A percentile compares a stretch with the other conserved stretches of the same genome.
These are phyloP conservation scores for Coniella lustricola DNA, from an alignment of 2,329 filamentous ascomycete species.

Conservation along the genomic window DNA sequence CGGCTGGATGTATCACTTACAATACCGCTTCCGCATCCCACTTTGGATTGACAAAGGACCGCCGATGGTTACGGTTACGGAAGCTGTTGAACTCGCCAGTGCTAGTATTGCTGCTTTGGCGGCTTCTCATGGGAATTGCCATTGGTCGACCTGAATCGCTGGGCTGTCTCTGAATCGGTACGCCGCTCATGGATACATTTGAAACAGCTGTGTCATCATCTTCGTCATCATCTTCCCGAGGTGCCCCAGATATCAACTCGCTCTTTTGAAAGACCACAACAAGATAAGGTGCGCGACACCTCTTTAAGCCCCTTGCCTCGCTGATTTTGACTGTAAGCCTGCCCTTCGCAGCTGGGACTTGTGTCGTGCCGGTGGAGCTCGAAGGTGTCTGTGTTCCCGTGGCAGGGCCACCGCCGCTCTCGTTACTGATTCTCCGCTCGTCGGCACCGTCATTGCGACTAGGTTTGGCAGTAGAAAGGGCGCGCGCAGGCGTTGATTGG, in stretches of 20 bases:
- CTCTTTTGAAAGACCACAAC: constrained; percentile 96
- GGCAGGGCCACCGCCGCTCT: constrained; percentile 35
- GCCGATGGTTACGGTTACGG: constrained; percentile 50
- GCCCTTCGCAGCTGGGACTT: constrained; percentile 66
- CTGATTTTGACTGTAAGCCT: constrained; percentile 85
- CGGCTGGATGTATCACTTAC: constrained; percentile 47
- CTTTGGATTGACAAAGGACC: constrained; percentile 70
- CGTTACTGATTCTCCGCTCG: constrained; percentile 31
- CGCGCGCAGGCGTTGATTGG: constrained; percentile 81
- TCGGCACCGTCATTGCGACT: constrained; percentile 39
- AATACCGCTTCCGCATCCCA: constrained; percentile 96
- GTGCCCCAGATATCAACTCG: constrained; percentile 87
- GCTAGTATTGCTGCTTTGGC: constrained; percentile 94
- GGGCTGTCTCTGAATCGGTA: constrained; percentile 57
- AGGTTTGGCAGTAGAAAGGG: constrained; percentile 60
- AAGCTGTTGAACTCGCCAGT: constrained; percentile 57
- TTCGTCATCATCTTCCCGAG: constrained; percentile 58
- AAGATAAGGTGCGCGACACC: constrained; percentile 84
- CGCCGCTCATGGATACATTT: constrained; percentile 39
- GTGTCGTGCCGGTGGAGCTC: constrained; percentile 44
- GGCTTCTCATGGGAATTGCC: constrained; percentile 94
- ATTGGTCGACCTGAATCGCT: constrained; percentile 79
- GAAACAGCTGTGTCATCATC: constrained; percentile 40
- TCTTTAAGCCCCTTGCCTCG: constrained; percentile 75
- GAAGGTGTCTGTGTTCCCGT: constrained; percentile 49